phyloP scores from a whole-genome alignment of 805 yeast genomes.

The Myxozyma mucilagina region DNA sequence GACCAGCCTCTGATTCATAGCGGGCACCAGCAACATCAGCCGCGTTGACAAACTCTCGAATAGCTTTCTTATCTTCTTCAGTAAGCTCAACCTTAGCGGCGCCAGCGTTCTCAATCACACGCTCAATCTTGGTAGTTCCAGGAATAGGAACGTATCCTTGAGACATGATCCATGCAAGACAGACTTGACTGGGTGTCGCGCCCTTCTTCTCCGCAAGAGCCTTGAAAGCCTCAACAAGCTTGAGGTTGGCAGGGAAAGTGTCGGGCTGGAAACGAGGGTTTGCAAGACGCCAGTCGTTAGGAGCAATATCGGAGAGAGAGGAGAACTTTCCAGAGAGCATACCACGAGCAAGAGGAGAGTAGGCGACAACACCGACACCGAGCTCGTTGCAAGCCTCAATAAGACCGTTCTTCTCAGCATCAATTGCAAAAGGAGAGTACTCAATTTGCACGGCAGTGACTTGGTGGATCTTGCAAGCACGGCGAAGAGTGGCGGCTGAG shows the following conservation, averaged over 20 bases:
- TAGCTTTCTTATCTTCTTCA: slow-evolving; percentile 14
- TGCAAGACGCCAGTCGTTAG: slow-evolving; percentile 58
- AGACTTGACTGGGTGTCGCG: slow-evolving; percentile 63
- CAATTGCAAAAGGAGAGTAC: slow-evolving; percentile 66
- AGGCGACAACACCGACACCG: slow-evolving; percentile 70
- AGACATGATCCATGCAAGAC: slow-evolving; percentile 64
- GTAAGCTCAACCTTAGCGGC: slow-evolving; percentile 17
- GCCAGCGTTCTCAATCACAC: slow-evolving; percentile 61
- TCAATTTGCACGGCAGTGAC: slow-evolving; percentile 76
- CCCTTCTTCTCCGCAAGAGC: slow-evolving; percentile 50
- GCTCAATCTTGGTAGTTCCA: slow-evolving; percentile 60
- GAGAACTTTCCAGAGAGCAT: slow-evolving; percentile 64
- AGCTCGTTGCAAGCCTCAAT: slow-evolving; percentile 58
- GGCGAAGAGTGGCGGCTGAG: slow-evolving; percentile 57
- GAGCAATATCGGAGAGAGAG: slow-evolving; percentile 47
- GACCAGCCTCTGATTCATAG: not conserved
- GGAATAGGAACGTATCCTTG: slow-evolving; percentile 72
- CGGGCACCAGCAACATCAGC: slow-evolving; percentile 14
- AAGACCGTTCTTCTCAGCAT: slow-evolving; percentile 64
- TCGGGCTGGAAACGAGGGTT: slow-evolving; percentile 61
- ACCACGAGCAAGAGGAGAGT: slow-evolving; percentile 84
- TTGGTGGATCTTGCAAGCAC: slow-evolving; percentile 57
- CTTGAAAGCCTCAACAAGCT: slow-evolving; percentile 51
- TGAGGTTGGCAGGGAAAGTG: slow-evolving; percentile 54
- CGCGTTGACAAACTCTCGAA: slow-evolving; percentile 22